phyloP scores from a whole-genome alignment of 495 filamentous ascomycete species.

The Xylaria cubensis region DNA sequence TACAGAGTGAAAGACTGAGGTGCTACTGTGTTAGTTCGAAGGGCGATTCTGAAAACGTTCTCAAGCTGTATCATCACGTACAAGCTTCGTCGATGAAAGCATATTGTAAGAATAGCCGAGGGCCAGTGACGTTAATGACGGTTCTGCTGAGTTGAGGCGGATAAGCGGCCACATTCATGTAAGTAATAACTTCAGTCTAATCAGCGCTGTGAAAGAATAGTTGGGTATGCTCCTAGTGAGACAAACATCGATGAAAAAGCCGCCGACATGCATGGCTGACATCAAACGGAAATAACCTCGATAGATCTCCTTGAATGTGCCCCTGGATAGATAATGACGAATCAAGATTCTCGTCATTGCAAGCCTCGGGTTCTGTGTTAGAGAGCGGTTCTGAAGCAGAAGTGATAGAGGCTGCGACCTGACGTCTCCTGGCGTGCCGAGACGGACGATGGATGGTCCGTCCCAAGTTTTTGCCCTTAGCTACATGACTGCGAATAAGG shows the following conservation, averaged over 20 bases:
- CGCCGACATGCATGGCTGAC: slow-evolving; percentile 3
- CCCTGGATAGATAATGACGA: background rate
- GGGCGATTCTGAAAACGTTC: background rate
- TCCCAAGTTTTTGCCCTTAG: slow-evolving; percentile 34
- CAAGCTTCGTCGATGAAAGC: slow-evolving; percentile 33
- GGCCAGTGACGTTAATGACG: slow-evolving; percentile 2
- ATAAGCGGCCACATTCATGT: slow-evolving; percentile 18
- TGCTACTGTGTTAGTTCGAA: background rate
- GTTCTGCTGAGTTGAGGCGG: slow-evolving; percentile 19
- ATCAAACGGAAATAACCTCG: background rate
- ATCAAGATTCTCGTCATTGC: background rate
- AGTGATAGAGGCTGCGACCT: background rate
- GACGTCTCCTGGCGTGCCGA: slow-evolving; percentile 3
- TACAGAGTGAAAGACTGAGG: slow-evolving; percentile 27
- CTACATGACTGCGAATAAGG: slow-evolving; percentile 33
- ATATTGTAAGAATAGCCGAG: slow-evolving; percentile 24
- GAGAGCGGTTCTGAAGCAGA: background rate
- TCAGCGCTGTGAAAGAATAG: background rate
- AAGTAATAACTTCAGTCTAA: slow-evolving; percentile 6
- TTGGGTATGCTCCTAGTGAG: background rate
- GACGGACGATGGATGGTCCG: slow-evolving; percentile 27
- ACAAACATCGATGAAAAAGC: slow-evolving; percentile 16
- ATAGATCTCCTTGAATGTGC: slow-evolving; percentile 2
- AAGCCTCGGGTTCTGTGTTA: background rate
- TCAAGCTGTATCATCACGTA: slow-evolving; percentile 7